Percentiles rank a stretch among this genome's conserved stretches.
Evolutionary conservation across 2,329 filamentous ascomycete species (phyloP).

Genomic region (Lomentospora prolificans): DNA sequence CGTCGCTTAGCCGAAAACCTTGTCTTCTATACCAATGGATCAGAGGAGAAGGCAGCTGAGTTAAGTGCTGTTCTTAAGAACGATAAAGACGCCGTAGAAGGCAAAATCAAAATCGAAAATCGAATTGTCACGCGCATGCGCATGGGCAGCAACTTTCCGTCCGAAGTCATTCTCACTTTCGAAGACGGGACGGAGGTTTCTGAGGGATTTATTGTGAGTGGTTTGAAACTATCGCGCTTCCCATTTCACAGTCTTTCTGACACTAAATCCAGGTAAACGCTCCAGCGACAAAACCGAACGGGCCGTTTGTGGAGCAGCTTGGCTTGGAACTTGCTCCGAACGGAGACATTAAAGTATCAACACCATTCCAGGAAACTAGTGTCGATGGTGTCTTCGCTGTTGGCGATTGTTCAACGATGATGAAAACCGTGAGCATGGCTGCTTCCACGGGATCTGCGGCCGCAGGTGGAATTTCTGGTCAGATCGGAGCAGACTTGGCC

Average conservation of each 20-base stretch:
- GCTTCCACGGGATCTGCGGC: slow-evolving; percentile 19
- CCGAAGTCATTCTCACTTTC: slow-evolving; percentile 26
- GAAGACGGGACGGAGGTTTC: slow-evolving; percentile 25
- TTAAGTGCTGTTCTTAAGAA: slow-evolving; percentile 19
- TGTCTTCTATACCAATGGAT: slow-evolving; percentile 42
- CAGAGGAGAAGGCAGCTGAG: slow-evolving; percentile 20
- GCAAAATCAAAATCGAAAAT: slow-evolving; percentile 26
- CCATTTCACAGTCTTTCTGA: neutral
- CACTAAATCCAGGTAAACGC: slow-evolving; percentile 23
- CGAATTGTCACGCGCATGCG: slow-evolving; percentile 20
- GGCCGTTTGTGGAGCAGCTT: slow-evolving; percentile 31
- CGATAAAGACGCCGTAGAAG: slow-evolving; percentile 13
- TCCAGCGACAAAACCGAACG: slow-evolving; percentile 26
- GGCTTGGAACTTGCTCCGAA: slow-evolving; percentile 29
- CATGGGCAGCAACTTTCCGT: slow-evolving; percentile 16
- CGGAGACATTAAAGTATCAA: slow-evolving; percentile 32
- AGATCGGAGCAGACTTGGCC: slow-evolving; percentile 14
- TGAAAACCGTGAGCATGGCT: slow-evolving; percentile 21
- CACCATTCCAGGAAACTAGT: slow-evolving; percentile 38
- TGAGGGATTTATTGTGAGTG: slow-evolving; percentile 28
- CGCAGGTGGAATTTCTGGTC: slow-evolving; percentile 17
- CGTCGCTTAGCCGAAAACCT: slow-evolving; percentile 30
- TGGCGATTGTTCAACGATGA: slow-evolving; percentile 34
- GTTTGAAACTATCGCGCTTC: neutral
- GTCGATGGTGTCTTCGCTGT: slow-evolving; percentile 42